Evolutionary conservation across 768 basidiomycete species (phyloP).

Genomic region (Podaxis sp.): DNA sequence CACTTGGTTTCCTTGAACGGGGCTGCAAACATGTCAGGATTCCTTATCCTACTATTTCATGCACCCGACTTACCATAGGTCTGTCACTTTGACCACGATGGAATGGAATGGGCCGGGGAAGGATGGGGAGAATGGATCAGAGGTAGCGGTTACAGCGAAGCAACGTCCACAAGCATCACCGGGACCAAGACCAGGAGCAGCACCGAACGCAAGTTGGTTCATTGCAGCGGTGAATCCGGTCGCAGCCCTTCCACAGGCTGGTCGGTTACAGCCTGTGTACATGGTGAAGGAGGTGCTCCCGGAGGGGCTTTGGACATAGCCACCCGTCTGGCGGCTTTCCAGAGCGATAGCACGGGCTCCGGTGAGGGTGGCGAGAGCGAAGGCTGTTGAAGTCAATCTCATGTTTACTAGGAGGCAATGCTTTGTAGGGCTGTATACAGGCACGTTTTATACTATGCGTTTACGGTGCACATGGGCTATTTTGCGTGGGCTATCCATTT

Average conservation of each 20-base stretch:
- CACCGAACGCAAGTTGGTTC: constrained; percentile 55
- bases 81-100: constrained; percentile 53
- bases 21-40: constrained; percentile 26
- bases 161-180: constrained; percentile 65
- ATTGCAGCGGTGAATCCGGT: constrained; percentile 55
- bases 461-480: not conserved
- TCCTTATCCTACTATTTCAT: not conserved
- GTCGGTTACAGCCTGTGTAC: constrained; percentile 48
- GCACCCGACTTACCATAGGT: constrained; percentile 32
- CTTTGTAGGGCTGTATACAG: not conserved
- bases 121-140: constrained; percentile 51
- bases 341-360: constrained; percentile 24
- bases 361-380: constrained; percentile 21
- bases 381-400: constrained; percentile 20
- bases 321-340: constrained; percentile 39
- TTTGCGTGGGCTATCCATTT: not conserved
- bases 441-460: not conserved
- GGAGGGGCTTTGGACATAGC: constrained; percentile 52
- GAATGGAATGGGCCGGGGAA: constrained; percentile 50
- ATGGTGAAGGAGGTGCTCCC: constrained; percentile 57
- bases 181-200: constrained; percentile 44
- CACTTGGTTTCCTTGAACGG: constrained; percentile 43
- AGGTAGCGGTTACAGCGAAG: constrained; percentile 48
- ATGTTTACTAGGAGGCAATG: constrained; percentile 12
- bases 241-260: constrained; percentile 53